Evolutionary conservation across 148 eudicot species (phyloP).

Genomic region (Cornus suecica): DNA sequence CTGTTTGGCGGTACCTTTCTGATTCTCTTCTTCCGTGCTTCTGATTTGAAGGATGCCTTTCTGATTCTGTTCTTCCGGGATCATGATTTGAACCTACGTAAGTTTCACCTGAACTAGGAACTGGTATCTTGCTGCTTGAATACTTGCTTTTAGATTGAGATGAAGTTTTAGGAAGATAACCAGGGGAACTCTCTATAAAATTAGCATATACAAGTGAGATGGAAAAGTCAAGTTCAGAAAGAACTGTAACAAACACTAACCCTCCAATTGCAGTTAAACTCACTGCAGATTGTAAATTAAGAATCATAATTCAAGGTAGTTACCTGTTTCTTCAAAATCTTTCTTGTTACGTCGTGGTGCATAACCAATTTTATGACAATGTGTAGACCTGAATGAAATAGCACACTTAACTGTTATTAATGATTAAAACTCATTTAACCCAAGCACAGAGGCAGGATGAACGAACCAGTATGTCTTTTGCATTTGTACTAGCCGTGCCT

Average conservation of each 20-base stretch:
- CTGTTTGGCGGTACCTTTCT: conserved; percentile 16
- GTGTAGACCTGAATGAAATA: conserved; percentile 43
- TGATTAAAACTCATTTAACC: background rate
- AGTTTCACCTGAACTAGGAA: conserved; percentile 24
- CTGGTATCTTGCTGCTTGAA: conserved; percentile 16
- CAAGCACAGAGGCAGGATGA: conserved; percentile 14
- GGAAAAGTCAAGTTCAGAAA: background rate
- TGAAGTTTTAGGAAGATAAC: conserved; percentile 31
- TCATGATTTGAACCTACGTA: conserved; percentile 16
- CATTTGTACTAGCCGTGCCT: conserved; percentile 49
- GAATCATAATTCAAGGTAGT: background rate
- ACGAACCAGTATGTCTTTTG: conserved; percentile 84
- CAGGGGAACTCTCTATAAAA: conserved; percentile 51
- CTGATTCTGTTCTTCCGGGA: conserved; percentile 21
- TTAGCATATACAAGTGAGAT: background rate
- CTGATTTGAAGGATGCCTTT: conserved; percentile 16
- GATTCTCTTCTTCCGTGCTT: conserved; percentile 23
- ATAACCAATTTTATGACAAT: conserved; percentile 84
- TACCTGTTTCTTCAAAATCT: conserved; percentile 42
- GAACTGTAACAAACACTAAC: background rate
- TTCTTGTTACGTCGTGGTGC: conserved; percentile 58
- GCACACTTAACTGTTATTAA: background rate
- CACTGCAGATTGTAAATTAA: background rate
- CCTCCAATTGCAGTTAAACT: background rate
- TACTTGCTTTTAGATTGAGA: conserved; percentile 32